Base-by-base conservation (phyloP, 345 rosid species). In the Alliaria petiolata region DNA sequence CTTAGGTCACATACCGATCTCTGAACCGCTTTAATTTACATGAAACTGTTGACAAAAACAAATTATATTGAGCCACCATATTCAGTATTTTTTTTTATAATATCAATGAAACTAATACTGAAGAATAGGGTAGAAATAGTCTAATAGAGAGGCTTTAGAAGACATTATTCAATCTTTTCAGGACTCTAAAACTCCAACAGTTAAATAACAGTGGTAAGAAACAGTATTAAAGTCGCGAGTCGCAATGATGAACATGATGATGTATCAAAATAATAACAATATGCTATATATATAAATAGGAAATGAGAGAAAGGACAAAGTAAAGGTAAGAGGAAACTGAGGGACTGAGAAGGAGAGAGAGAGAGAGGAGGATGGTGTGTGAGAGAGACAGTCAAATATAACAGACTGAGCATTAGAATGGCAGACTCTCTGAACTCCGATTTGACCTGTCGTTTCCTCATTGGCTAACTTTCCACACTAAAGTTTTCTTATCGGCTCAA, bases 361-460 rank as follows among this genome's bases (percentile, higher is more conserved):
- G 46, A 31, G 56, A 56, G 46, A 43, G 25, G 25, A 28, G 36
- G 36, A 28, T 61, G n/a, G 8, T 8, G 47, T 8, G 25, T 17
- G 57, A 76, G 47, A 46, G 56, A 64, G 67, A 71, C 50, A 64
- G 72, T 70, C 60, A 76, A 69, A 75, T 36, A 55, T 47, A 52
- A 55, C 46, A 76, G 70, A 76, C 71, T 62, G 71, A 62, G n/a
- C 78, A 65, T 33, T 57, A 19, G 60, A 68, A 67, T 52, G 57
- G 50, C 79, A 76, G 79, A 34, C 25, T 22, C 34, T 69, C 71
- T 59, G 68, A 51, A 67, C 74, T 34, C 3, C 19, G 55, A 76
- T 56, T 69, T 69, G 66, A 76, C 75, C 79, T 69, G 79, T 76
- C 79, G 75, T 47, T 63, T 76, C 54, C 53, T 63, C 71, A 69